Evolutionary conservation across 768 basidiomycete species (phyloP).

Genomic region (Dentipellis fragilis): DNA sequence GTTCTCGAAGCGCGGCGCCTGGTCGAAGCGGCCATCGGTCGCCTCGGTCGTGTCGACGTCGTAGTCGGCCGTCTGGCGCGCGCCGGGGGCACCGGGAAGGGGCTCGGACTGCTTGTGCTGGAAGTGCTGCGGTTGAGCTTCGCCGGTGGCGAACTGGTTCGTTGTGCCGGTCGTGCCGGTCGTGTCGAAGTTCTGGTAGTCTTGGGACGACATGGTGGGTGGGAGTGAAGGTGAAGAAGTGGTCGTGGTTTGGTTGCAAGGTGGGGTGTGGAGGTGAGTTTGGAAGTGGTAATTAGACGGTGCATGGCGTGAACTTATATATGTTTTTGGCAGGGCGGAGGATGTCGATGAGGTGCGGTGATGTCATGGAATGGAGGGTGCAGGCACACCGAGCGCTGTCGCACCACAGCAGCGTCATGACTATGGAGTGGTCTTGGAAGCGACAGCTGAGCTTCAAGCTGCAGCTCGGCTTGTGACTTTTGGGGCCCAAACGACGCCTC

Average conservation of each 20-base stretch:
- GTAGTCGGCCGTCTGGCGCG: constrained; percentile 26
- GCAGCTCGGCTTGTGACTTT: too few species aligned
- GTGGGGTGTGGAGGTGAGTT: background rate
- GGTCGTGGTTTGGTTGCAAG: background rate
- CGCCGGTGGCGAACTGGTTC: background rate
- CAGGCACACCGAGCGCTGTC: too few species aligned
- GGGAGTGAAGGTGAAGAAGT: background rate
- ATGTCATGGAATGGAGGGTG: too few species aligned
- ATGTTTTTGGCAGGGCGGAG: too few species aligned
- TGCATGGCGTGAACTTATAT: background rate
- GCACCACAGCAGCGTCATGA: too few species aligned
- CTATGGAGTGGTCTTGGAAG: too few species aligned
- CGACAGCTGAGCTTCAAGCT: too few species aligned
- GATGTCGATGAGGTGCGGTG: too few species aligned
- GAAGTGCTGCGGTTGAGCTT: constrained; percentile 28
- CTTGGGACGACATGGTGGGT: background rate
- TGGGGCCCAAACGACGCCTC: too few species aligned
- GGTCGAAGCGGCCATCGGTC: constrained; percentile 11
- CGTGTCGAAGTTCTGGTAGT: background rate
- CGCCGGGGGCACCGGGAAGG: constrained; percentile 32
- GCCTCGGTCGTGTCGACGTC: constrained; percentile 28
- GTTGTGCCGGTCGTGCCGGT: background rate
- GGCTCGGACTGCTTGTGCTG: constrained; percentile 39
- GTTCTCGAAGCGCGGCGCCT: background rate
- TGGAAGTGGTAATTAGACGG: background rate